phyloP scores from a whole-genome alignment of 2,329 filamentous ascomycete species.

The Coccinonectria pachysandricola region DNA sequence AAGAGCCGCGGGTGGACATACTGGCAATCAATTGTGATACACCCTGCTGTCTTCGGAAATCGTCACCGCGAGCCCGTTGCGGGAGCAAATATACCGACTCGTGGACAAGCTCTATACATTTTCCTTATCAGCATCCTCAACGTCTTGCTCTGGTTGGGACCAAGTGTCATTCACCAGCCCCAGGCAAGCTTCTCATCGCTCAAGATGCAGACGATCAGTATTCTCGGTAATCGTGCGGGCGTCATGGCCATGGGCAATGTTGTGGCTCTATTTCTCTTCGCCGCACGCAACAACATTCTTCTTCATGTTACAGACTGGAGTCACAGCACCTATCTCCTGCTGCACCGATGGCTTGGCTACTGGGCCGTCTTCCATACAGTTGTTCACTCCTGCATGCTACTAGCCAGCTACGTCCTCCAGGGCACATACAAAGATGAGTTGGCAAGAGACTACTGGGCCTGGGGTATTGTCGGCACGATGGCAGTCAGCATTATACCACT shows the following conservation, averaged over 20 bases:
- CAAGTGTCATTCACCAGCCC: constrained; percentile 19
- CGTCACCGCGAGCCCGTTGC: constrained; percentile 23
- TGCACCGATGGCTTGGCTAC: constrained; percentile 38
- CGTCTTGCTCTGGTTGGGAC: constrained; percentile 21
- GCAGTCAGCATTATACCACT: constrained; percentile 17
- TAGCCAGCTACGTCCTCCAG: constrained; percentile 16
- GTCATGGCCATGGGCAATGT: constrained; percentile 24
- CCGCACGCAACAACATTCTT: constrained; percentile 26
- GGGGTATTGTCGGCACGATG: constrained; percentile 24
- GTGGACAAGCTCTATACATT: constrained; percentile 26
- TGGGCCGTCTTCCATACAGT: constrained; percentile 76
- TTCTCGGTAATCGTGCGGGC: constrained; percentile 27
- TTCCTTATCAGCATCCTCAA: constrained; percentile 24
- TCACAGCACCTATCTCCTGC: constrained; percentile 24
- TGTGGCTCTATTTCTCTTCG: constrained; percentile 23
- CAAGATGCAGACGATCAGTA: constrained; percentile 19
- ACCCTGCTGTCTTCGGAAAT: constrained; percentile 22
- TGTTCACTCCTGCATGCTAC: constrained; percentile 24
- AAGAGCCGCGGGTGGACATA: constrained; percentile 16
- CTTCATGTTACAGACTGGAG: constrained; percentile 27
- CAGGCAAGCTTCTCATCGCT: constrained; percentile 17
- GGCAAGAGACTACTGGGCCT: constrained; percentile 21
- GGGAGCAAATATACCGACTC: constrained; percentile 23
- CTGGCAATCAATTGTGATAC: constrained; percentile 21
- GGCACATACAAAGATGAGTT: constrained; percentile 17